Base-by-base conservation (phyloP, 257 asterid species). In the Solanum bukasovii region DNA sequence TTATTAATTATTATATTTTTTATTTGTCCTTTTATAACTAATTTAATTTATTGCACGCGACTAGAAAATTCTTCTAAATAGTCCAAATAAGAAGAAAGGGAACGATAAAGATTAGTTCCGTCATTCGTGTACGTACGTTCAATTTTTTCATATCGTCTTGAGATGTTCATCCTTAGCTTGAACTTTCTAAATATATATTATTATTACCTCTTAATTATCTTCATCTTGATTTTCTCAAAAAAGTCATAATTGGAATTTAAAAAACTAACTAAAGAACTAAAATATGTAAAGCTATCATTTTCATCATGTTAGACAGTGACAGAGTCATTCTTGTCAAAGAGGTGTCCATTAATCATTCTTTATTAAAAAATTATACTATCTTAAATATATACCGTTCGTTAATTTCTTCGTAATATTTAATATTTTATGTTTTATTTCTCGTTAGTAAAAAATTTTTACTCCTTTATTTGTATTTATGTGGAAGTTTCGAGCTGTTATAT, bases 21-120 rank as follows among this genome's bases (percentile, higher is more conserved):
- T 6, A 16, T 16, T 18, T 52, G 1, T 16, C 2, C 1, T 59
- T 21, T 59, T 21, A 20, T 10, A 63, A 63, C 3, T 23, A 4
- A 23, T 63, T 63, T 63, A 7, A 63, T n/a, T 23, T 63, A 4
- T 0, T 4, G 6, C 3, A 63, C 5, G 5, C 12, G 1, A 16
- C 0, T 23, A 0, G 0, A n/a, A 11, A 11, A 10, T n/a, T 2
- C 2, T 65, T 4, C 1, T 10, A 25, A n/a, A 4, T 10, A 9
- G 6, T 9, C 6, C 27, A n/a, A 65, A 23, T 7, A 20, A 23
- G 14, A 65, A 27, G 37, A 68, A 68, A 27, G 1, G 4, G 1
- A 68, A 13, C 20, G 14, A 67, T 70, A 70, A 70, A 29, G 11
- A 70, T 71, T 35, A 18, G 81, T 34, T 40, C 4, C 81, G n/a